Conservation (phyloP, 176 grass and related monocot species). For the Urochloa ruziziensis region DNA sequence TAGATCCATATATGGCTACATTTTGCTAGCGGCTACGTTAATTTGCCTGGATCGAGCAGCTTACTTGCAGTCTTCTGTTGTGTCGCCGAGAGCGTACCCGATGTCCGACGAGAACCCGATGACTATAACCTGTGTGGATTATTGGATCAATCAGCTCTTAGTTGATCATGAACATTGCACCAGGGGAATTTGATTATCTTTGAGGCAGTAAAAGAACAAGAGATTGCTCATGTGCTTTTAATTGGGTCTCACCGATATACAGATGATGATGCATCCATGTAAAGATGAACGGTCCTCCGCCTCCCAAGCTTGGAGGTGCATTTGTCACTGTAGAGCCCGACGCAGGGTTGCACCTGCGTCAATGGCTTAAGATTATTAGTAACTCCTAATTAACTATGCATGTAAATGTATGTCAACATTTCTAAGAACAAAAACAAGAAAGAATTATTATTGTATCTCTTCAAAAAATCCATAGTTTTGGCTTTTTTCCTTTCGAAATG, state of each 20-base stretch:
- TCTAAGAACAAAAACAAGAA: background rate
- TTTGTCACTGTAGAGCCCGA: constrained; percentile 70
- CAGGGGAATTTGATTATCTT: background rate
- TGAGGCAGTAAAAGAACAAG: background rate
- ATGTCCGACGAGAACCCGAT: constrained; percentile 79
- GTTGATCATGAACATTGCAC: background rate
- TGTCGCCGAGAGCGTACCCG: constrained; percentile 63
- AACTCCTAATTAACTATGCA: too few species aligned
- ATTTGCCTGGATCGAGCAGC: background rate
- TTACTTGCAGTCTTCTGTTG: constrained; percentile 71
- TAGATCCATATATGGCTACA: background rate
- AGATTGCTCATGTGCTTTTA: background rate
- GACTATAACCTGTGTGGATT: constrained; percentile 50
- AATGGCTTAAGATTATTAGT: too few species aligned
- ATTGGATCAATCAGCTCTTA: background rate
- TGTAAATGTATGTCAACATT: background rate
- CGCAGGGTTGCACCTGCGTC: constrained; percentile 58
- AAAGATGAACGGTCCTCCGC: constrained; percentile 64
- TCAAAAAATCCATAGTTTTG: background rate
- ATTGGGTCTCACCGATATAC: constrained; percentile 43
- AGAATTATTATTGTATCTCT: too few species aligned
- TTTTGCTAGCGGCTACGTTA: too few species aligned
- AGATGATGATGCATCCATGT: constrained; percentile 64
- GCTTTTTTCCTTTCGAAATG: background rate
- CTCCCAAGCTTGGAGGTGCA: constrained; percentile 64